Evolutionary conservation across 805 yeast species (phyloP), one percentile per base, ranked within the genome.

Genomic region (Kurtzmaniella fragi): DNA sequence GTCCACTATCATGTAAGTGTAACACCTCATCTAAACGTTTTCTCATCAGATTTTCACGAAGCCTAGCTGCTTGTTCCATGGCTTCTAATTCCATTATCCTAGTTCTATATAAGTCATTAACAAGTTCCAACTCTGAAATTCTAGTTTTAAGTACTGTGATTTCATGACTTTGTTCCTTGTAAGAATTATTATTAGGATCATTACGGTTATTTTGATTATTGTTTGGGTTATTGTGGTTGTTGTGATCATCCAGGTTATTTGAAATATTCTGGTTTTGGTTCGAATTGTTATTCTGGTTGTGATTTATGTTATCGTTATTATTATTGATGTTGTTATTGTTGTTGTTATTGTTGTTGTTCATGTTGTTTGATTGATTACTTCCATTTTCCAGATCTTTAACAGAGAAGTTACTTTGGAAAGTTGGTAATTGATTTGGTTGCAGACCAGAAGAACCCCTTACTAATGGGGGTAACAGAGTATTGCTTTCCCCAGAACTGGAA

Each of bases 71-170:
- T 42, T 62, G 70, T 51, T 77, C 82, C 74, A 71, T 66, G 15
- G 78, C 79, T 62, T 91, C 96, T 46, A 91, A 69, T 55, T 91
- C 96, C 57, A 75, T 69, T 32, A 91, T 86, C 48, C 95, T 77
- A 5, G 91, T 77, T 49, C 86, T 77, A 66, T 88, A 86, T 42
- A 91, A 65, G 56, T 90, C 97, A 52, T 89, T 90, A 31, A 91
- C 95, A 32, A 90, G 70, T 57, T 91, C 98, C 44, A 91, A 72
- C 57, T 91, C 98, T 10, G 84, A 78, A 16, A 90, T 86, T 42
- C 95, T 71, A 0, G 96, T 86, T 46, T 78, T 77, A 45, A 90
- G 63, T 17, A 61, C 50, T 17, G 70, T 64, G 11, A 59, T 49
- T 46, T 65, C 71, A 44, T 63, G 63, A 15, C 23, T 35, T 15